phyloP scores from a whole-genome alignment of 352 stramenopile species.

The Phytophthora tubulina region DNA sequence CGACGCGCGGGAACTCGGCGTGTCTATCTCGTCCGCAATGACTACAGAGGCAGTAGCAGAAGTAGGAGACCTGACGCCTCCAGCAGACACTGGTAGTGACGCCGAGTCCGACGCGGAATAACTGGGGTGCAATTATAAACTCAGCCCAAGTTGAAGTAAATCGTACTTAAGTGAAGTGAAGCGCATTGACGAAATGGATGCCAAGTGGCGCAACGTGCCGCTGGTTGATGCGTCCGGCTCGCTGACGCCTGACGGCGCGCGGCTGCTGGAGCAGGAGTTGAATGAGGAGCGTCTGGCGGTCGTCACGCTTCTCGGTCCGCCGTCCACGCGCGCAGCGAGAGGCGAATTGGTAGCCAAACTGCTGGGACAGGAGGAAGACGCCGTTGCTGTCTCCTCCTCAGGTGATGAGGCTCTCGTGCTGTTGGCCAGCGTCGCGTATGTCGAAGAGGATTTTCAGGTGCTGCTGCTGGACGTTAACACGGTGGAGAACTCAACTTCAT shows the following conservation, averaged over 20 bases:
- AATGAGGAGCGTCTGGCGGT: slow-evolving; percentile 63
- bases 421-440: slow-evolving; percentile 51
- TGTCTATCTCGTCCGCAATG: slow-evolving; percentile 60
- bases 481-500: background rate
- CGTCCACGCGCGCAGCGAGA: slow-evolving; percentile 36
- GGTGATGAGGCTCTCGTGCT: slow-evolving; percentile 42
- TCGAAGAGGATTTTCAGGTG: slow-evolving; percentile 64
- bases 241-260: slow-evolving; percentile 43
- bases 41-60: background rate
- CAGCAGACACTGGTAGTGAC: background rate
- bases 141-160: slow-evolving; percentile 15
- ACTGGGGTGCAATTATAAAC: slow-evolving; percentile 2
- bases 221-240: slow-evolving; percentile 51
- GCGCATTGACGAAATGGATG: slow-evolving; percentile 45
- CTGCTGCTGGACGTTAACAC: slow-evolving; percentile 58
- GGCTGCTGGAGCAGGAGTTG: slow-evolving; percentile 55
- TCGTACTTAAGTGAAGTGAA: slow-evolving; percentile 20
- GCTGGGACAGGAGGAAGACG: slow-evolving; percentile 17
- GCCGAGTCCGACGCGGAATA: slow-evolving; percentile 6
- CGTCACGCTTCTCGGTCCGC: slow-evolving; percentile 54
- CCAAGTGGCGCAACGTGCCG: slow-evolving; percentile 52
- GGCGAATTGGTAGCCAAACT: slow-evolving; percentile 47
- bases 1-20: slow-evolving; percentile 63
- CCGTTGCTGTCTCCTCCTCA: background rate
- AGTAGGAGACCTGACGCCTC: background rate